phyloP scores from a whole-genome alignment of 768 basidiomycete genomes.

The Boletus speciosus region DNA sequence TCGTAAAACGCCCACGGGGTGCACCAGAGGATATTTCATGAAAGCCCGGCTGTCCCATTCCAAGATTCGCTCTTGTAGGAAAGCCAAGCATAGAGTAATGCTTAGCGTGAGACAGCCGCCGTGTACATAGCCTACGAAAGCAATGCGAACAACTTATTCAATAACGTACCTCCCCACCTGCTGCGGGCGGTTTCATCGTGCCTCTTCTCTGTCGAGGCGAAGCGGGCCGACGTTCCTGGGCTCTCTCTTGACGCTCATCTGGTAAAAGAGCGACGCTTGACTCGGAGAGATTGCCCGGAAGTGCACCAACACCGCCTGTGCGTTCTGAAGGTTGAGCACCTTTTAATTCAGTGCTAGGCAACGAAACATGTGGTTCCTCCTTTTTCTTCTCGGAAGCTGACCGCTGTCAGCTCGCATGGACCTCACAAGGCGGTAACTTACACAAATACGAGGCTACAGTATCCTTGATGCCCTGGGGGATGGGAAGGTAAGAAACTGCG shows the following conservation, averaged over 20 bases:
- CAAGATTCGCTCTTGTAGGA: not conserved
- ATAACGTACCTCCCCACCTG: slow-evolving; percentile 13
- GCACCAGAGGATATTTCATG: not conserved
- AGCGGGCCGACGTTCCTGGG: not conserved
- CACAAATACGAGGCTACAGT: slow-evolving; percentile 4
- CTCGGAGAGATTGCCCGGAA: slow-evolving; percentile 46
- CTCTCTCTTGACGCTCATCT: slow-evolving; percentile 37
- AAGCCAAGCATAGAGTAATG: not conserved
- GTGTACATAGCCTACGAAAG: not conserved
- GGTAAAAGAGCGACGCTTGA: slow-evolving; percentile 47
- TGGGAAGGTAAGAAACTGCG: slow-evolving; percentile 4
- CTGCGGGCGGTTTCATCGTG: slow-evolving; percentile 8
- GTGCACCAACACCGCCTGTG: slow-evolving; percentile 43
- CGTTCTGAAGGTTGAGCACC: slow-evolving; percentile 33
- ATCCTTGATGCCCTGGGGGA: not conserved
- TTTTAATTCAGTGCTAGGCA: slow-evolving; percentile 35
- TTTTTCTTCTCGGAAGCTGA: slow-evolving; percentile 5
- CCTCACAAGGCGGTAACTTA: slow-evolving; percentile 3
- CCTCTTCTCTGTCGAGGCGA: slow-evolving; percentile 17
- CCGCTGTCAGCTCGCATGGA: slow-evolving; percentile 4
- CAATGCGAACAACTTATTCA: too few relatives aligned
- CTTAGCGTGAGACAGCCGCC: not conserved
- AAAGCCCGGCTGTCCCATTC: not conserved
- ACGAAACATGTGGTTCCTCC: slow-evolving; percentile 14
- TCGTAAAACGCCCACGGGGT: not conserved